Evolutionary conservation across 2,329 filamentous ascomycete species (phyloP), one percentile per base, ranked within the genome.

Genomic region (Diaporthe aspalathi): DNA sequence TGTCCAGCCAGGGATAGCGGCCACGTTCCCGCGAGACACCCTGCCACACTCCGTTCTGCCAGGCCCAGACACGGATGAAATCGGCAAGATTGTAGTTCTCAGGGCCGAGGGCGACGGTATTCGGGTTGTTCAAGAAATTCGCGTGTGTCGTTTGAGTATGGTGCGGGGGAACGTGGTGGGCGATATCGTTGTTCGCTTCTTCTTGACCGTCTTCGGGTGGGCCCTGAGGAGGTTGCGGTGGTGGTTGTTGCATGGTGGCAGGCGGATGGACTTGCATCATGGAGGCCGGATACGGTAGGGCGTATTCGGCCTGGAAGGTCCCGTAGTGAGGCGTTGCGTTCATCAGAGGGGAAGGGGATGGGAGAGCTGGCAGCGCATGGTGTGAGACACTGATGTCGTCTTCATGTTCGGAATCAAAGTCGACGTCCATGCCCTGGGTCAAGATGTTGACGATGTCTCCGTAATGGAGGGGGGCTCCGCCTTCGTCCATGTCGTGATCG

Each of bases 31-130:
- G 72, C 71, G 79, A 54, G 69, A 76, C 40, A 40, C 74, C 75
- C 72, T 75, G 73, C 74, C 71, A 24, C 32, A 73, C 77, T 35
- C 76, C 77, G 49, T 76, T 77, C 47, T 80, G 78, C 65, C 79
- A 78, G 27, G 82, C 80, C 88, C 88, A 90, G 45, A 81, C 76
- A 47, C 82, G 80, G 40, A 90, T 80, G 74, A 90, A 89, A 47
- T 87, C 82, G 38, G 81, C 73, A 35, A 89, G 79, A 54, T 83
- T 83, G 45, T 83, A 80, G 75, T 90, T 90, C 68, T 83, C 81
- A 16, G 85, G 85, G 12, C 83, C 83, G 38, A 88, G 80, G 20
- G 77, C 79, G 68, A 74, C 74, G n/a, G 77, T 75, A 50, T 79
- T 80, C 5, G 77, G 76, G 71, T 80, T 81, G 70, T 76, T 78